Evolutionary conservation across 805 yeast species (phyloP), one percentile per base, ranked within the genome.

Genomic region (Nakazawaea molendinolei): DNA sequence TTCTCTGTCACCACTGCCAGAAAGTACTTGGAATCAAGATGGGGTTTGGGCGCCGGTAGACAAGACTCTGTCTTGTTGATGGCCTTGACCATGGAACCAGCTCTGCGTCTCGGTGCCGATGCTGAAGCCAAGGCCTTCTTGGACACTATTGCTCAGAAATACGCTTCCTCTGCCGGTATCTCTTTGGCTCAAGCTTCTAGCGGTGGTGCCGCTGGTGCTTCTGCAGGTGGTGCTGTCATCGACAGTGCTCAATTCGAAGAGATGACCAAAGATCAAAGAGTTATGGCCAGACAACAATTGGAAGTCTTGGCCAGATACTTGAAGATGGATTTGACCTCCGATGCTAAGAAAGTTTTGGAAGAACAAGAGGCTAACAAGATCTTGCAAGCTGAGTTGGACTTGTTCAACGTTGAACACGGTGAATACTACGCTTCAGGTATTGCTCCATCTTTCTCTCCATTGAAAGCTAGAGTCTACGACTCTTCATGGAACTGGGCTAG

Each of bases 401-500:
- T 85, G 60, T 84, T 90, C 90, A 75, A 81, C 61, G 76, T 81
- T 43, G 94, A 83, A 61, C 78, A 83, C 48, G 98, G 98, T 49
- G 98, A 92, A 52, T 79, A 79, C 55, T 92, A 89, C 60, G 89
- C 96, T 33, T 74, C 79, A 41, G 97, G 98, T 57, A 81, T 92
- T 51, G 69, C 79, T 47, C 95, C 97, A 28, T 77, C 81, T 4
- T 92, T 92, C 67, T 84, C 95, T 22, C 72, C 90, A 44, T 74
- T 84, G 65, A 92, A 92, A 69, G 95, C 97, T 20, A 84, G 98
- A 69, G 79, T 82, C 37, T 92, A 90, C 61, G 97, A 92, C 64
- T 87, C 97, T 16, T 87, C 89, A 64, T 92, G 98, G 98, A 94
- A 94, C 64, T 92, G 98, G 98, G 97, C 97, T 32, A 85, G 97